Evolutionary conservation across 2,329 filamentous ascomycete genomes (phyloP).

Genomic region (Ilyonectria sp.): DNA sequence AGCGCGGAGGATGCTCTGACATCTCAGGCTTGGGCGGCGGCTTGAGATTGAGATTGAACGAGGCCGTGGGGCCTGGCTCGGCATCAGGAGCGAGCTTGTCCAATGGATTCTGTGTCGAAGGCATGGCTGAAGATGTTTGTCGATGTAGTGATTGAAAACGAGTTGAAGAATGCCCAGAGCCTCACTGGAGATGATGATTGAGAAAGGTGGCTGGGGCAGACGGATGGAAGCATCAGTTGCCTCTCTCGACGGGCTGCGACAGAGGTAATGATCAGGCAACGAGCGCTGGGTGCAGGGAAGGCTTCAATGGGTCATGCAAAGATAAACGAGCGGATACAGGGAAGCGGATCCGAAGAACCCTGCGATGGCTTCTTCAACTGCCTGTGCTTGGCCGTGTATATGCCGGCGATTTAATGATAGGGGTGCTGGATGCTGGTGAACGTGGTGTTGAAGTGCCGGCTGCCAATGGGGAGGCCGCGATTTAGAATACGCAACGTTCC

Average conservation of each 20-base stretch:
- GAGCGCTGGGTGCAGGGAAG: not conserved
- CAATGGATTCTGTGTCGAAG: conserved; percentile 38
- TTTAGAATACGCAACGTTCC: conserved; percentile 51
- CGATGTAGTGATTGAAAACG: not conserved
- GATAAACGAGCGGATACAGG: not conserved
- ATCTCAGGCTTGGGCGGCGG: conserved; percentile 60
- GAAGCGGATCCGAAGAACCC: conserved; percentile 10
- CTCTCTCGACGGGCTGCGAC: not conserved
- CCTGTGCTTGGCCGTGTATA: not conserved
- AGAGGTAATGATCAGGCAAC: not conserved
- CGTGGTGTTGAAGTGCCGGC: conserved; percentile 19
- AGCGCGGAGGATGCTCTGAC: conserved; percentile 70
- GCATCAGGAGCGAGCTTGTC: conserved; percentile 37
- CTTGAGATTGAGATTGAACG: conserved; percentile 34
- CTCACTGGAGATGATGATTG: conserved; percentile 2
- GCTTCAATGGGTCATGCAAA: not conserved
- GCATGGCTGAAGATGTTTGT: conserved; percentile 34
- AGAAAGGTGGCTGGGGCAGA: not conserved
- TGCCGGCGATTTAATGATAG: conserved; percentile 17
- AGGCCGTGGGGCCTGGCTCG: conserved; percentile 46
- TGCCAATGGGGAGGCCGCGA: conserved; percentile 40
- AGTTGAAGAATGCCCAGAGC: not conserved
- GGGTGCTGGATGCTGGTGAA: conserved; percentile 1
- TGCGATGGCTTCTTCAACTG: not conserved
- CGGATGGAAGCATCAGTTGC: not conserved